Conservation (phyloP, 2,329 filamentous ascomycete genomes). For the Blumeria graminis region DNA sequence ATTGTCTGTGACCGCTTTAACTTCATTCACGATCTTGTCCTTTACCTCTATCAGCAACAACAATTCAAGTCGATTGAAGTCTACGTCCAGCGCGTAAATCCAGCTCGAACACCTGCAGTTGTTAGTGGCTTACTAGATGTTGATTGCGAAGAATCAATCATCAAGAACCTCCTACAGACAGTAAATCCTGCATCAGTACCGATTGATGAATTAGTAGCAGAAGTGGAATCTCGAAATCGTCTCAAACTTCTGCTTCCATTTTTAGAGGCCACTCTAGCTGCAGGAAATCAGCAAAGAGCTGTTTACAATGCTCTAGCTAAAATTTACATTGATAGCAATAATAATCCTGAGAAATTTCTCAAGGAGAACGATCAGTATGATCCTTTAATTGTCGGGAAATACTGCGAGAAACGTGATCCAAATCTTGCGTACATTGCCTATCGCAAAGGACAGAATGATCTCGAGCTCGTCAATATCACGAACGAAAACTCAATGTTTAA, state of each 20-base stretch:
- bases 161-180: conserved; percentile 71
- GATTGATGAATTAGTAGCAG: conserved; percentile 77
- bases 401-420: conserved; percentile 95
- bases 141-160: conserved; percentile 88
- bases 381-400: conserved; percentile 76
- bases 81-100: conserved; percentile 94
- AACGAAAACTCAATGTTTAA: conserved; percentile 99
- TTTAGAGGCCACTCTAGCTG: conserved; percentile 72
- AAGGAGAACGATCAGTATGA: conserved; percentile 97
- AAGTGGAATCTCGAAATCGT: conserved; percentile 90
- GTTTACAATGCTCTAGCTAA: conserved; percentile 95
- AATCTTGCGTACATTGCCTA: conserved; percentile 91
- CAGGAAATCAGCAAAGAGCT: conserved; percentile 85
- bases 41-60: conserved; percentile 96
- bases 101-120: conserved; percentile 69
- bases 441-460: conserved; percentile 85
- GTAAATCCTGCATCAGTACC: conserved; percentile 69
- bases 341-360: conserved; percentile 90
- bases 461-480: conserved; percentile 91
- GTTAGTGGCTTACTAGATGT: conserved; percentile 86
- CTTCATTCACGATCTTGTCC: conserved; percentile 87
- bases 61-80: conserved; percentile 98
- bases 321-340: conserved; percentile 98
- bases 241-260: conserved; percentile 90
- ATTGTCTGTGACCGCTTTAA: conserved; percentile 99